These are phyloP conservation scores for Nothophytophthora sp. DNA, from an alignment of 352 stramenopile genomes.

Conservation along the genomic window DNA sequence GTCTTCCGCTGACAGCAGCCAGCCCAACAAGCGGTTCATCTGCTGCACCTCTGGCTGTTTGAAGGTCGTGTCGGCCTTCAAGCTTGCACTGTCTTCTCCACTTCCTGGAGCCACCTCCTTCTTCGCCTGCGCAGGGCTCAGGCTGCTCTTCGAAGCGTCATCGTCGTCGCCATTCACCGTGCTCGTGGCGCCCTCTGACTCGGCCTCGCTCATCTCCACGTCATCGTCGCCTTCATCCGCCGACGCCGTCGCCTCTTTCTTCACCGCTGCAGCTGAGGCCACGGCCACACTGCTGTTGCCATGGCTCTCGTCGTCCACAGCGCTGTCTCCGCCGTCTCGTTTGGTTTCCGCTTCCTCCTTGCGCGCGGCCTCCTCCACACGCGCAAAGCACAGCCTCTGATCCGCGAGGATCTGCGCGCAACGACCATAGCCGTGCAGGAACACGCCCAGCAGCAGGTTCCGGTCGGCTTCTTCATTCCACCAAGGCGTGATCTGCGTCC, in stretches of 20 bases:
- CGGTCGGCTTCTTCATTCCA: constrained; percentile 84
- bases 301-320: constrained; percentile 1
- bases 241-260: constrained; percentile 13
- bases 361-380: constrained; percentile 56
- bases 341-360: constrained; percentile 9
- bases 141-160: constrained; percentile 27
- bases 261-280: constrained; percentile 4
- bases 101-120: constrained; percentile 10
- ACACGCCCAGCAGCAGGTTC: constrained; percentile 81
- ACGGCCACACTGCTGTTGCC: neutral
- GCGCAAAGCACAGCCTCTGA: constrained; percentile 67
- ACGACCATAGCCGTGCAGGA: constrained; percentile 84
- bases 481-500: constrained; percentile 85
- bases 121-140: constrained; percentile 18
- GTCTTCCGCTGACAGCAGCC: constrained; percentile 85
- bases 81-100: constrained; percentile 4
- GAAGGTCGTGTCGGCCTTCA: constrained; percentile 45
- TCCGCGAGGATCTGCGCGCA: constrained; percentile 84
- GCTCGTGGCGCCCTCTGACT: constrained; percentile 48
- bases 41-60: constrained; percentile 89
- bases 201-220: constrained; percentile 42
- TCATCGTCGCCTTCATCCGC: constrained; percentile 20
- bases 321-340: neutral
- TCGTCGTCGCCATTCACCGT: constrained; percentile 38
- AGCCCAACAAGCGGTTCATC: constrained; percentile 88